These are phyloP conservation scores for Epithele typhae DNA, from an alignment of 768 basidiomycete genomes.

Conservation along the genomic window DNA sequence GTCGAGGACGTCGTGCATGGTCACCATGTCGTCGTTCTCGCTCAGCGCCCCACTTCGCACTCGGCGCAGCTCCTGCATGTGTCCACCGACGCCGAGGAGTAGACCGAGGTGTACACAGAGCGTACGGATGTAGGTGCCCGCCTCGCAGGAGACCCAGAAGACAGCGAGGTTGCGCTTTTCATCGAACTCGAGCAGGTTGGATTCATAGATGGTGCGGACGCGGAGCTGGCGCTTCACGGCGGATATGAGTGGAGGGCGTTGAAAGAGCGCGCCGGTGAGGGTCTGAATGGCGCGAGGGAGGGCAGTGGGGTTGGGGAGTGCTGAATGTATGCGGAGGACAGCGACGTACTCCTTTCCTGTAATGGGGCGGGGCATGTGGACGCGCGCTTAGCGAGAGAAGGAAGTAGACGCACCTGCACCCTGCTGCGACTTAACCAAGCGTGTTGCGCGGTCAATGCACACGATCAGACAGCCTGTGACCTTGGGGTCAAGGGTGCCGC, in stretches of 20 bases:
- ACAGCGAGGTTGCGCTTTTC: slow-evolving; percentile 95
- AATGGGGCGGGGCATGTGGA: neutral
- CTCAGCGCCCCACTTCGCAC: slow-evolving; percentile 95
- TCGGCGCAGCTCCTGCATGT: slow-evolving; percentile 97
- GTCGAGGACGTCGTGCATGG: slow-evolving; percentile 99
- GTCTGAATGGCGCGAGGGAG: slow-evolving; percentile 95
- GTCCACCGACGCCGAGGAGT: slow-evolving; percentile 94
- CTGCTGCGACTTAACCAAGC: slow-evolving; percentile 97
- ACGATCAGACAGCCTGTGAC: slow-evolving; percentile 99
- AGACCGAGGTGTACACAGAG: slow-evolving; percentile 96
- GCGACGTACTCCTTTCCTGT: slow-evolving; percentile 97
- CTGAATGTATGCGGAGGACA: slow-evolving; percentile 87
- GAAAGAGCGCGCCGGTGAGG: slow-evolving; percentile 95
- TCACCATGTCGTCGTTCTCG: slow-evolving; percentile 97
- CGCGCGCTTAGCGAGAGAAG: neutral
- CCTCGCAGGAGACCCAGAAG: slow-evolving; percentile 99
- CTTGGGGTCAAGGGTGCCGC: slow-evolving; percentile 97
- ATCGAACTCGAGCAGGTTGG: slow-evolving; percentile 93
- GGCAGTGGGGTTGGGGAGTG: slow-evolving; percentile 74
- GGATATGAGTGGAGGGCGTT: slow-evolving; percentile 97
- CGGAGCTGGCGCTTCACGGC: slow-evolving; percentile 98
- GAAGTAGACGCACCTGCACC: slow-evolving; percentile 69
- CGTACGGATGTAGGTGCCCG: slow-evolving; percentile 94
- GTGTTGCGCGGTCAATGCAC: slow-evolving; percentile 97
- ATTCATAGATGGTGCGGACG: slow-evolving; percentile 95